Conservation (phyloP, 345 rosid genomes). For the Trapa bicornis region DNA sequence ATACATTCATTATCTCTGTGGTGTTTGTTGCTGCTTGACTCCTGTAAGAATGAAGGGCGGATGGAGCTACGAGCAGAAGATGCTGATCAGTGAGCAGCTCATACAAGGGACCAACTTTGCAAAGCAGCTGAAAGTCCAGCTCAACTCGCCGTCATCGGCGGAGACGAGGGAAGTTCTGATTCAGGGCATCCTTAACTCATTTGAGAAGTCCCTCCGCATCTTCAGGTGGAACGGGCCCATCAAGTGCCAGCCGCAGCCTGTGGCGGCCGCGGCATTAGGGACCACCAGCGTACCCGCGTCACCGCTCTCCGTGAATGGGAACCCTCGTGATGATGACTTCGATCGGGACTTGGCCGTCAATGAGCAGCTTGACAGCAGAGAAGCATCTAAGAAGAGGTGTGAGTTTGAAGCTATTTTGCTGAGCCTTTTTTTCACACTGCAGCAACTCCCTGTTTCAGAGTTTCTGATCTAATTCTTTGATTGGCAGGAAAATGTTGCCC, state of each 20-base stretch:
- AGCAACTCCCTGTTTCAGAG: too few relatives aligned
- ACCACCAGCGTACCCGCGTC: conserved; percentile 28
- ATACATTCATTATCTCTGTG: neutral
- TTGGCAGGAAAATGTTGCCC: conserved; percentile 38
- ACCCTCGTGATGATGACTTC: conserved; percentile 55
- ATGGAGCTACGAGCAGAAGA: conserved; percentile 38
- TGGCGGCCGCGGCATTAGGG: conserved; percentile 2
- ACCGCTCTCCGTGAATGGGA: conserved; percentile 51
- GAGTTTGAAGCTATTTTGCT: conserved; percentile 3
- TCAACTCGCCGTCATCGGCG: conserved; percentile 24
- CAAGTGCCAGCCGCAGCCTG: conserved; percentile 20
- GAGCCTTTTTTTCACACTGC: too few relatives aligned
- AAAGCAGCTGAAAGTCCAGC: conserved; percentile 36
- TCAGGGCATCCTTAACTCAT: conserved; percentile 47
- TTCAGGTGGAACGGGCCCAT: conserved; percentile 28
- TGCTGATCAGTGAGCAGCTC: conserved; percentile 36
- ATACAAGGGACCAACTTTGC: conserved; percentile 42
- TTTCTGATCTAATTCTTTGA: conserved; percentile 6
- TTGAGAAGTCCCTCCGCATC: conserved; percentile 47
- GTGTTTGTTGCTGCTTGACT: neutral
- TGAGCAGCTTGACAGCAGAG: conserved; percentile 29
- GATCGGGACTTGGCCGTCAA: conserved; percentile 14
- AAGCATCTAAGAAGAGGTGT: conserved; percentile 61
- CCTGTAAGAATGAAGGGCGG: conserved; percentile 14
- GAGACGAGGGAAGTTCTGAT: conserved; percentile 31